phyloP scores from a whole-genome alignment of 164 flowering plant genomes.

The Umbellularia californica region DNA sequence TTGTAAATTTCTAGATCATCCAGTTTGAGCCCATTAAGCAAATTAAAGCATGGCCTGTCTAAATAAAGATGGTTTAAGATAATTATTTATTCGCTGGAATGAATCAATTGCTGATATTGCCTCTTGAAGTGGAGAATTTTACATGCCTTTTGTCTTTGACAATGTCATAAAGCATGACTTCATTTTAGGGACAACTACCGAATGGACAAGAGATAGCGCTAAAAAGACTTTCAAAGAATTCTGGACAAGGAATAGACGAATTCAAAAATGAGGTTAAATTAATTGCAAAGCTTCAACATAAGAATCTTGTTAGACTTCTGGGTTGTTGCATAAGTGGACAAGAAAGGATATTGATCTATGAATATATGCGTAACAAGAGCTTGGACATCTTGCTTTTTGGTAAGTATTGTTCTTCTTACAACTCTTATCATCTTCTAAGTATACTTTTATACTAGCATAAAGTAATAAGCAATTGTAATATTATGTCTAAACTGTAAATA shows the following conservation, averaged over 20 bases:
- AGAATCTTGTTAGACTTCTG: slow-evolving; percentile 7
- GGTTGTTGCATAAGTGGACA: not conserved
- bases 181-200: slow-evolving; percentile 3
- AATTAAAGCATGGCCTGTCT: not conserved
- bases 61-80: not conserved
- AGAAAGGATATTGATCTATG: slow-evolving; percentile 10
- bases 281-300: slow-evolving; percentile 10
- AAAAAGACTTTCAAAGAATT: not conserved
- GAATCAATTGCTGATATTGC: not conserved
- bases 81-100: not conserved
- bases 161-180: not conserved
- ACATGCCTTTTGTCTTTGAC: not conserved
- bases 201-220: not conserved
- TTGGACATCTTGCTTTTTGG: slow-evolving; percentile 5
- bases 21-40: not conserved
- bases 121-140: not conserved
- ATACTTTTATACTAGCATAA: too few relatives aligned
- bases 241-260: slow-evolving; percentile 26
- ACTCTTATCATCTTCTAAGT: not conserved
- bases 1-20: not conserved
- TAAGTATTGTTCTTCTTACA: not conserved
- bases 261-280: slow-evolving; percentile 31
- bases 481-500: too few relatives aligned
- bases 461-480: too few relatives aligned
- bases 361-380: slow-evolving; percentile 26